Evolutionary conservation across 2,329 filamentous ascomycete genomes (phyloP), one percentile per base, ranked within the genome.

Genomic region (Tolypocladium cylindrosporum): DNA sequence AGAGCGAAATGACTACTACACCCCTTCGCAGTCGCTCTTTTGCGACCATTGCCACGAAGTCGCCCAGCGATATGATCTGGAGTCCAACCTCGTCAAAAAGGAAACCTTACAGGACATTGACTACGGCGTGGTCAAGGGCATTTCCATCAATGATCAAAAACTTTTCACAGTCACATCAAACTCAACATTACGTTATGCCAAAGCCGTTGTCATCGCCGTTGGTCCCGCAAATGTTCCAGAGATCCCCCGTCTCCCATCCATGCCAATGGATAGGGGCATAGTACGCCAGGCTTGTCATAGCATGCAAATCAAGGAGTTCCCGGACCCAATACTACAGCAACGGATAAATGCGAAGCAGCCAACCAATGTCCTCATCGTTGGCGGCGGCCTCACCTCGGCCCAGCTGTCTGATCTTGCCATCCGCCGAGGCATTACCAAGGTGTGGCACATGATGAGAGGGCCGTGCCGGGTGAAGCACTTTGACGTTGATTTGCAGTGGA

Each of bases 401-500:
- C 90, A 93, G 68, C 76, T 92, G 21, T 78, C 84, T 0, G 87
- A 91, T 65, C 76, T 88, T 53, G 83, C 83, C 1, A 73, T 91
- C 58, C 79, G 81, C 10, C 77, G 78, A 31, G 87, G 88, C 0
- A 84, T 90, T 0, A 79, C 75, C 1, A 87, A 84, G 61, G 85
- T 92, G 0, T 89, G 81, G 76, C 81, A 89, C 55, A 67, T 93
- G 34, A 85, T 91, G 80, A 79, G 90, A 0, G 77, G 80, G 0
- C 72, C 75, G 0, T 64, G 80, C 14, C 74, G 76, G 63, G 79
- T 90, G 55, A 93, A 93, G 71, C 85, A 87, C 59, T 93, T 93
- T 62, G 90, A 93, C 64, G 80, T 93, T 31, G 83, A 86, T 58
- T 77, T 93, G 1, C 79, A 82, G 54, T 94, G 90, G 90, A 88